Evolutionary conservation across 2,329 filamentous ascomycete species (phyloP).

Genomic region (Xylariaceae sp.): DNA sequence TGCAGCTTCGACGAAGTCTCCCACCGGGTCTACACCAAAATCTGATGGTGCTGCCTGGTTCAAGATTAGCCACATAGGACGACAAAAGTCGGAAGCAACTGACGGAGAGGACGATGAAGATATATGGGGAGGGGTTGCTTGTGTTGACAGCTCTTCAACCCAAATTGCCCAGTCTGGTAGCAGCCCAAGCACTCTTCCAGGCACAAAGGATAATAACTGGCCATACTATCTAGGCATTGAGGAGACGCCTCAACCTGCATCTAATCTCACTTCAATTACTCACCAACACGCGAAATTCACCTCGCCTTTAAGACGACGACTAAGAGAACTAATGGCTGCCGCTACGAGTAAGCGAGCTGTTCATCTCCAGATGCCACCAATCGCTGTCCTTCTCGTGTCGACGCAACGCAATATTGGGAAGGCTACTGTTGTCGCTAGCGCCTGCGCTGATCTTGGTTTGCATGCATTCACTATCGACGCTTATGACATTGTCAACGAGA

Average conservation of each 20-base stretch:
- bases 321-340: slow-evolving; percentile 84
- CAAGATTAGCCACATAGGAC: slow-evolving; percentile 75
- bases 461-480: slow-evolving; percentile 89
- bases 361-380: slow-evolving; percentile 81
- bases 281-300: slow-evolving; percentile 55
- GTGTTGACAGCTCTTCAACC: slow-evolving; percentile 83
- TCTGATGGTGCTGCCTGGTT: slow-evolving; percentile 84
- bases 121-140: slow-evolving; percentile 82
- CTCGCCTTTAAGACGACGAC: slow-evolving; percentile 66
- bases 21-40: slow-evolving; percentile 34
- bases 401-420: slow-evolving; percentile 95
- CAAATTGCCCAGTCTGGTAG: slow-evolving; percentile 91
- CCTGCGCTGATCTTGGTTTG: slow-evolving; percentile 85
- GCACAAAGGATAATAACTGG: slow-evolving; percentile 77
- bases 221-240: slow-evolving; percentile 85
- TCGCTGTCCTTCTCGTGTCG: slow-evolving; percentile 86
- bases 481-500: slow-evolving; percentile 93
- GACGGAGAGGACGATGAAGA: slow-evolving; percentile 66
- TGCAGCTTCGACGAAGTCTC: slow-evolving; percentile 49
- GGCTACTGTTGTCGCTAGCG: slow-evolving; percentile 72
- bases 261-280: slow-evolving; percentile 44
- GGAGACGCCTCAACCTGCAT: slow-evolving; percentile 58
- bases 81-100: slow-evolving; percentile 52
- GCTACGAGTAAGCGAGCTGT: slow-evolving; percentile 87
- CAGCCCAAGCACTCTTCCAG: slow-evolving; percentile 78